These are phyloP conservation scores for Forsythia viridissima DNA, from an alignment of 257 asterid genomes.

Conservation along the genomic window DNA sequence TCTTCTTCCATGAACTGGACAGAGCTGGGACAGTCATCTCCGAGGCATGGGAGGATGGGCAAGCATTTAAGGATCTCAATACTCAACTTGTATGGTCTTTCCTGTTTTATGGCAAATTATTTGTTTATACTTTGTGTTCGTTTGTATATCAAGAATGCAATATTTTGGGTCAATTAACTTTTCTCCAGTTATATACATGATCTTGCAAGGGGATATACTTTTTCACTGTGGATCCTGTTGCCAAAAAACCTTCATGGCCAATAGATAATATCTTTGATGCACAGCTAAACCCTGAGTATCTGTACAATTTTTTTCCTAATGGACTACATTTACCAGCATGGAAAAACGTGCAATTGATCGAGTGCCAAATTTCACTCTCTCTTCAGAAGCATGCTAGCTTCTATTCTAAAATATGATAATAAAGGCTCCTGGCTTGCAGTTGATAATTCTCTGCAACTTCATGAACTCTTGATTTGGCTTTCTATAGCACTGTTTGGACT, in stretches of 20 bases:
- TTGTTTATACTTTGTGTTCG: slow-evolving; percentile 9
- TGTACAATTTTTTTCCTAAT: background rate
- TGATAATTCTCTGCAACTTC: background rate
- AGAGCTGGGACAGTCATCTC: slow-evolving; percentile 96
- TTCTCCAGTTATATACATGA: slow-evolving; percentile 1
- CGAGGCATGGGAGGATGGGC: slow-evolving; percentile 99
- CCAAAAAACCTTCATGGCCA: background rate
- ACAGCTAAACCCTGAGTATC: background rate
- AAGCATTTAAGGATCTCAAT: slow-evolving; percentile 88
- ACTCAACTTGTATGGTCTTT: slow-evolving; percentile 77
- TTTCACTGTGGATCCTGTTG: background rate
- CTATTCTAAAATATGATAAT: background rate
- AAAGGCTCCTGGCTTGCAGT: background rate
- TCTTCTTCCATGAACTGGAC: slow-evolving; percentile 38
- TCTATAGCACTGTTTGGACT: background rate
- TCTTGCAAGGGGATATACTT: background rate
- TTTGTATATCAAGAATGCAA: slow-evolving; percentile 6
- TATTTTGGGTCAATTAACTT: slow-evolving; percentile 6
- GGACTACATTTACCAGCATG: background rate
- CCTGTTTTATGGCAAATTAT: slow-evolving; percentile 11
- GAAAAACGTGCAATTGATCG: background rate
- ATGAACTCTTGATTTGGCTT: background rate
- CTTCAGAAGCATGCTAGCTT: background rate
- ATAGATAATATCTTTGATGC: background rate
- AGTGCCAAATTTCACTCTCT: background rate